phyloP scores from a whole-genome alignment of 768 basidiomycete genomes.

The Scleroderma citrinum region DNA sequence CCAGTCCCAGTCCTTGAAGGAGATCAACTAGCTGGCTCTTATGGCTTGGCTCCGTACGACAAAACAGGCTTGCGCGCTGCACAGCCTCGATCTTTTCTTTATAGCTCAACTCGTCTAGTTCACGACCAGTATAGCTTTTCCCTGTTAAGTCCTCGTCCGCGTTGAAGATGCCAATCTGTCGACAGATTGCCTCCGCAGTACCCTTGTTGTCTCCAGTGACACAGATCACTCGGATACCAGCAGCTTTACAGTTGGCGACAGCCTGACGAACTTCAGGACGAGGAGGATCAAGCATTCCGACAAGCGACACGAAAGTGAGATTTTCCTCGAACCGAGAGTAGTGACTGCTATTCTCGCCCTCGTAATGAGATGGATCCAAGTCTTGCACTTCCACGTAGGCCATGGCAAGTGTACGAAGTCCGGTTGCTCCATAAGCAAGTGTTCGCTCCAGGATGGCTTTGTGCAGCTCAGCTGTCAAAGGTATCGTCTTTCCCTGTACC shows the following conservation, averaged over 20 bases:
- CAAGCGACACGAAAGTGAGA: conserved; percentile 90
- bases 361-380: conserved; percentile 75
- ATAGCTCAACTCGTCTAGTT: conserved; percentile 75
- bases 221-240: conserved; percentile 93
- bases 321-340: conserved; percentile 89
- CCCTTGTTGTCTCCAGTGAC: conserved; percentile 98
- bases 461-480: conserved; percentile 60
- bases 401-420: conserved; percentile 87
- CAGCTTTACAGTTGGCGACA: conserved; percentile 84
- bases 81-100: conserved; percentile 85
- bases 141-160: conserved; percentile 84
- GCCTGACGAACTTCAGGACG: conserved; percentile 88
- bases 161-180: conserved; percentile 91
- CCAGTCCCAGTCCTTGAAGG: conserved; percentile 83
- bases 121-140: conserved; percentile 92
- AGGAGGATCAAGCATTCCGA: conserved; percentile 97
- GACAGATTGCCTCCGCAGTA: conserved; percentile 95
- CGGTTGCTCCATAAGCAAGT: conserved; percentile 67
- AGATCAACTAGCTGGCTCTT: conserved; percentile 94
- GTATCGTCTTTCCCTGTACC: conserved; percentile 56
- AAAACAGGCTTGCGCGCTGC: conserved; percentile 83
- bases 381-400: conserved; percentile 80
- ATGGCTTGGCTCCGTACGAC: conserved; percentile 90
- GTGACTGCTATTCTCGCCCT: conserved; percentile 69
- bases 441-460: conserved; percentile 58